Conservation (phyloP, 345 rosid species). For the Gossypium turneri region DNA sequence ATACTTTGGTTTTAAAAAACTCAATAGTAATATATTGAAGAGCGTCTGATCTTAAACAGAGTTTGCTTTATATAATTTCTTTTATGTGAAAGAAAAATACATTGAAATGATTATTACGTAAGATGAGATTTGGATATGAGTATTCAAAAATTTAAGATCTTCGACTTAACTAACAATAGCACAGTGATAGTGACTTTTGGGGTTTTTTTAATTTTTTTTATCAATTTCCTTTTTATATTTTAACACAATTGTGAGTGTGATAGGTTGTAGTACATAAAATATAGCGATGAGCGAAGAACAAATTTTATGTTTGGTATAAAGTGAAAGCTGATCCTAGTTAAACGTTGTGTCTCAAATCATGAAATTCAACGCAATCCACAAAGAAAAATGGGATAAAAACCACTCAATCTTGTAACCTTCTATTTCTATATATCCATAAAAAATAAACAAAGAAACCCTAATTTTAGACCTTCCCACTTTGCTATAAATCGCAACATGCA, state of each 20-base stretch:
- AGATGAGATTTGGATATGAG: no score
- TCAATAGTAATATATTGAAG: no score
- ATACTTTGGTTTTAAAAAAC: no score
- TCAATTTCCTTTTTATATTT: neutral
- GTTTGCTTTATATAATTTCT: no score
- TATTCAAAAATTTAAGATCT: no score
- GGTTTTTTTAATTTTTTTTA: no score
- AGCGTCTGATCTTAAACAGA: no score
- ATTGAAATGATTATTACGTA: no score
- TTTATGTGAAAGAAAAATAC: no score
- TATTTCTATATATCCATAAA: neutral
- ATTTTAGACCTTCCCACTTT: neutral
- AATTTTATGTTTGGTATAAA: neutral
- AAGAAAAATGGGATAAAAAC: neutral
- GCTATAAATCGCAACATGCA: neutral
- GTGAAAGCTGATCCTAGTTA: neutral
- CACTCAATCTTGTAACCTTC: neutral
- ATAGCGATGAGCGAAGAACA: neutral
- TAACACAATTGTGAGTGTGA: neutral
- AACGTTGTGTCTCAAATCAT: neutral
- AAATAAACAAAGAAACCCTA: neutral
- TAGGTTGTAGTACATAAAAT: neutral
- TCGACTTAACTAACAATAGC: no score
- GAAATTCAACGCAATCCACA: neutral
- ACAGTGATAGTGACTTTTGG: no score